Conservation (phyloP, 2,329 filamentous ascomycete species). For the Polychaeton citri region DNA sequence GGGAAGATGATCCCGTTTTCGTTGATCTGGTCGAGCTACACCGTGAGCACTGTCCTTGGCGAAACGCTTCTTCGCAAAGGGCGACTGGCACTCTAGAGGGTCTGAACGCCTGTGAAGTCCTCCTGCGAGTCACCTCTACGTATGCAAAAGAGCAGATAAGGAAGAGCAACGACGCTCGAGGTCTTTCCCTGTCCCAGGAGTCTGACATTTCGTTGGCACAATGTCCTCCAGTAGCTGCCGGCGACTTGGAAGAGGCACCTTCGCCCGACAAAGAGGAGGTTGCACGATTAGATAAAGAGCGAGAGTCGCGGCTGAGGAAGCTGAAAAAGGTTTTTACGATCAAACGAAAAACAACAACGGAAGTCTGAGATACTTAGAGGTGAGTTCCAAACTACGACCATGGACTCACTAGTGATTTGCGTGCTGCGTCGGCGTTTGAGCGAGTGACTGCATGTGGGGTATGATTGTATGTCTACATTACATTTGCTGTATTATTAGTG, state of each 20-base stretch:
- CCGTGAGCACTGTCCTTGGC: conserved; percentile 26
- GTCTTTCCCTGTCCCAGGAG: not conserved
- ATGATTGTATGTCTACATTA: too few species aligned
- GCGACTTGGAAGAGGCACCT: conserved; percentile 1
- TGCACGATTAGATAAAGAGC: conserved; percentile 19
- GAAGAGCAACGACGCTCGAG: conserved; percentile 5
- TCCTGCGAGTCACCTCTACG: conserved; percentile 18
- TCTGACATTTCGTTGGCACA: not conserved
- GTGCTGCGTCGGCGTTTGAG: too few species aligned
- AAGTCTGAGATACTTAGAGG: not conserved
- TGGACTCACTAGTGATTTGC: too few species aligned
- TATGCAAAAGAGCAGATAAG: conserved; percentile 19
- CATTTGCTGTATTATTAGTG: too few species aligned
- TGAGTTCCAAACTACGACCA: too few species aligned
- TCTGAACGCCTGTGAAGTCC: conserved; percentile 19
- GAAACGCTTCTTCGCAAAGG: conserved; percentile 19
- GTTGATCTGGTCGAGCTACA: conserved; percentile 22
- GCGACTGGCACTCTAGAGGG: conserved; percentile 19
- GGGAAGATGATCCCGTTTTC: conserved; percentile 7
- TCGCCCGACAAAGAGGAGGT: conserved; percentile 14
- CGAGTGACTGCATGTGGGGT: too few species aligned
- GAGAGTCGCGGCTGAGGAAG: conserved; percentile 18
- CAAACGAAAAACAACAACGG: conserved; percentile 10
- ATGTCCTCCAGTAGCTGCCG: not conserved
- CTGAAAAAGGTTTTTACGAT: conserved; percentile 23